These are phyloP conservation scores for Dryas alaskensis DNA, from an alignment of 306 rosid genomes.

Conservation along the genomic window DNA sequence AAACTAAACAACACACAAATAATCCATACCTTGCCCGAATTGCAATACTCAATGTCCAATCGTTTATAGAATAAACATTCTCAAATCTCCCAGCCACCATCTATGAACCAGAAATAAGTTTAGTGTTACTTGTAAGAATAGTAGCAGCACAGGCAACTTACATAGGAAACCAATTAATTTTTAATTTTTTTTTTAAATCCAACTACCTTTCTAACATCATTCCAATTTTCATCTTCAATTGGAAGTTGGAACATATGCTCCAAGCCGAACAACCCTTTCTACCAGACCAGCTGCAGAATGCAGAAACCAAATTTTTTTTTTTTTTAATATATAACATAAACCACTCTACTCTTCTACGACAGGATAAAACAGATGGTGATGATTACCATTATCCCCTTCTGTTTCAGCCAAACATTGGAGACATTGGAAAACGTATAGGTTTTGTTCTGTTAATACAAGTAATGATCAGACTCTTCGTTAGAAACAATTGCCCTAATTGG, in stretches of 20 bases:
- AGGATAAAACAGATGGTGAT: slow-evolving; percentile 15
- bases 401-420: slow-evolving; percentile 49
- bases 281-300: slow-evolving; percentile 53
- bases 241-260: slow-evolving; percentile 50
- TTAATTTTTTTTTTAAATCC: neutral
- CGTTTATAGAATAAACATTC: slow-evolving; percentile 53
- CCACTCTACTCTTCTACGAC: neutral
- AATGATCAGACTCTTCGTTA: too few species aligned
- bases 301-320: neutral
- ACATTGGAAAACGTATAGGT: slow-evolving; percentile 43
- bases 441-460: too few species aligned
- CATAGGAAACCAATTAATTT: neutral
- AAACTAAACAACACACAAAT: slow-evolving; percentile 17
- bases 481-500: too few species aligned
- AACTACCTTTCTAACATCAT: slow-evolving; percentile 52
- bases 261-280: slow-evolving; percentile 65
- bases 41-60: slow-evolving; percentile 61
- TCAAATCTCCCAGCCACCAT: slow-evolving; percentile 77
- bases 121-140: neutral
- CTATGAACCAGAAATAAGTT: slow-evolving; percentile 23
- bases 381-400: slow-evolving; percentile 52
- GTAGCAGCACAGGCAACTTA: neutral
- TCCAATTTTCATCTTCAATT: slow-evolving; percentile 55
- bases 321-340: neutral
- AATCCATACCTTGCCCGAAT: slow-evolving; percentile 55